Evolutionary conservation across 2,329 filamentous ascomycete species (phyloP), one percentile per base, ranked within the genome.

Genomic region (Pezicula rhizophila): DNA sequence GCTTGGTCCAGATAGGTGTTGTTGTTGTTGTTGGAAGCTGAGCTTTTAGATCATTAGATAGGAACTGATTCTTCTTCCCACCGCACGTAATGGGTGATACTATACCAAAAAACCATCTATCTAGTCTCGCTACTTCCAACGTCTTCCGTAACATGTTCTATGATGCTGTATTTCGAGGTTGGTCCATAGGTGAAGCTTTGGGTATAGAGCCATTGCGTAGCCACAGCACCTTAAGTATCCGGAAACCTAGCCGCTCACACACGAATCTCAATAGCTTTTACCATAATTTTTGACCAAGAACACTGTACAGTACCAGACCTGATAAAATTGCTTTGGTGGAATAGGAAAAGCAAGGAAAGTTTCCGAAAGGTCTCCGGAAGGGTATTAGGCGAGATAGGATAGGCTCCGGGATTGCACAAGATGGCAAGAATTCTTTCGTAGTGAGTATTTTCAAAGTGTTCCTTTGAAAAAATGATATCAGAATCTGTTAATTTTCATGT

Each of bases 11-110:
- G 11, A 8, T 42, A 26, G 10, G 20, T n/a, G n/a, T n/a, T n/a
- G n/a, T n/a, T n/a, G n/a, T n/a, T n/a, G n/a, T n/a, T 8, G 31
- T 23, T 23, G 47, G 42, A 25, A 15, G 31, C 31, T 34, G 31
- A 34, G 31, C 8, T 34, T 8, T 34, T 34, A n/a, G n/a, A 34
- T 34, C 31, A 34, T 34, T 34, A n/a, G 31, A 31, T 33, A 42
- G 57, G 58, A 40, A 60, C 60, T 6, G 59, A 59, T 2, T 63
- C 63, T n/a, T 66, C 53, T 8, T 65, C 64, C 2, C 61, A 63
- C 42, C 64, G 65, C 26, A 63, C 64, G 26, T 35, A 35, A 23
- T 11, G 5, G 14, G 12, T 38, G 11, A 12, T 38, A 8, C 31
- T 8, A 34, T 8, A 8, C 31, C 31, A 34, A 34, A 34, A n/a